Evolutionary conservation across 495 filamentous ascomycete species (phyloP).

Genomic region (Acidiella bohemica): DNA sequence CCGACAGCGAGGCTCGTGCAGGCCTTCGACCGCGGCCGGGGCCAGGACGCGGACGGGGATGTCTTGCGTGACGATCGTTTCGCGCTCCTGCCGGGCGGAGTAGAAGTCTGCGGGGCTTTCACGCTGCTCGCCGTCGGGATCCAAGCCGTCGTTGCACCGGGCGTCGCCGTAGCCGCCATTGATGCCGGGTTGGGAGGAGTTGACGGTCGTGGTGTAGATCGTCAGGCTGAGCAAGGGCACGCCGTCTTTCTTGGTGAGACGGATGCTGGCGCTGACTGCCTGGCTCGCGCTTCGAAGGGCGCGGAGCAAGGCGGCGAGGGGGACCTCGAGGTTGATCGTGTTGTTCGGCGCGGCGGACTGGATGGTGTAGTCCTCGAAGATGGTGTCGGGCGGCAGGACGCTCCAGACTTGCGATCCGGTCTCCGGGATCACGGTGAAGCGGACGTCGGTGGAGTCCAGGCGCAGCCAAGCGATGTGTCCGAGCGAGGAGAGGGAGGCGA

Average conservation of each 20-base stretch:
- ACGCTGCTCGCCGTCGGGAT: constrained; percentile 1
- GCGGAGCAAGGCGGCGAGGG: constrained; percentile 62
- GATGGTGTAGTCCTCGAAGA: constrained; percentile 81
- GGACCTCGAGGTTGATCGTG: constrained; percentile 89
- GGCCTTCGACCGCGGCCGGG: constrained; percentile 60
- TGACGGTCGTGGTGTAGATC: constrained; percentile 51
- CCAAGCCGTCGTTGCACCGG: constrained; percentile 5
- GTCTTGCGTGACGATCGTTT: constrained; percentile 89
- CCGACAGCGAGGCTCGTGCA: constrained; percentile 78
- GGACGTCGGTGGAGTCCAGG: constrained; percentile 68
- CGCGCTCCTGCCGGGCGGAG: constrained; percentile 40
- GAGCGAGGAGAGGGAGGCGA: constrained; percentile 69
- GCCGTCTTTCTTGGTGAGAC: constrained; percentile 83
- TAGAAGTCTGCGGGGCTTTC: constrained; percentile 28
- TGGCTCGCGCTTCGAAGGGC: constrained; percentile 73
- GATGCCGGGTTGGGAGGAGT: constrained; percentile 16
- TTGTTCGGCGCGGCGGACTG: constrained; percentile 68
- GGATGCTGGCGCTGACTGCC: constrained; percentile 63
- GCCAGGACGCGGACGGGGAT: constrained; percentile 84
- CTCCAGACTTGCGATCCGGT: constrained; percentile 90
- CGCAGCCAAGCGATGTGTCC: constrained; percentile 91
- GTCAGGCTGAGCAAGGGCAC: constrained; percentile 74
- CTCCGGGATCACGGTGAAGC: constrained; percentile 90
- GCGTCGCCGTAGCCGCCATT: constrained; percentile 25
- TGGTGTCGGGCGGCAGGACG: constrained; percentile 44